A percentile compares a stretch with the other conserved stretches of the same genome.
These are phyloP conservation scores for Annona squamosa DNA, from an alignment of 164 flowering plant species.

Conservation along the genomic window DNA sequence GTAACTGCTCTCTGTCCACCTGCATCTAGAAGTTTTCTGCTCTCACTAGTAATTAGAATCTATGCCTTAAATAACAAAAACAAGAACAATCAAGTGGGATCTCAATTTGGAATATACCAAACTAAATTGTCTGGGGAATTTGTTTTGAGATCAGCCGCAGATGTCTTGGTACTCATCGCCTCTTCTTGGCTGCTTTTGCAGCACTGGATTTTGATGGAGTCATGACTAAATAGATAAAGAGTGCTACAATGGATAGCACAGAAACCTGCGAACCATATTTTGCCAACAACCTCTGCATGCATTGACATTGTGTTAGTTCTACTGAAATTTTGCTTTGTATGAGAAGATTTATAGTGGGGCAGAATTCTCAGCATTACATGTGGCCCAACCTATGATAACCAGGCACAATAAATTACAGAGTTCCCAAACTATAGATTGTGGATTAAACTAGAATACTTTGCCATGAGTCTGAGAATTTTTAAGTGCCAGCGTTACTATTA, in stretches of 20 bases:
- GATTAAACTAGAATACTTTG: neutral
- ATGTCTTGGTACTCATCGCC: slow-evolving; percentile 30
- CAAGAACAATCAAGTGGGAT: no score
- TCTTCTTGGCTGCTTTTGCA: slow-evolving; percentile 75
- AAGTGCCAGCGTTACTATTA: neutral
- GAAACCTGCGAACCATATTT: slow-evolving; percentile 76
- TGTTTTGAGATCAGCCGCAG: neutral
- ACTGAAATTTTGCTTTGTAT: neutral
- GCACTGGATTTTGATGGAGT: slow-evolving; percentile 71
- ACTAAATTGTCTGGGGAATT: no score
- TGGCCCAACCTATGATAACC: neutral
- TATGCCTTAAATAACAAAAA: no score
- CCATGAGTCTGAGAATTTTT: neutral
- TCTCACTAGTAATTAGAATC: no score
- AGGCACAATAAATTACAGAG: no score
- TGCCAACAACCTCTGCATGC: slow-evolving; percentile 73
- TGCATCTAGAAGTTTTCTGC: no score
- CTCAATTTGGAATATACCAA: no score
- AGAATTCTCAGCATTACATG: neutral
- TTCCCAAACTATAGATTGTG: no score
- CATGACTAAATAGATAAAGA: slow-evolving; percentile 59
- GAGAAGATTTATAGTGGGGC: neutral
- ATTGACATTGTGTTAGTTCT: neutral
- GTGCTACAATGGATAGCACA: slow-evolving; percentile 50
- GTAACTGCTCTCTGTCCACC: no score